Evolutionary conservation across 2,329 filamentous ascomycete genomes (phyloP), one percentile per base, ranked within the genome.

Genomic region (Arthroderma uncinatum): DNA sequence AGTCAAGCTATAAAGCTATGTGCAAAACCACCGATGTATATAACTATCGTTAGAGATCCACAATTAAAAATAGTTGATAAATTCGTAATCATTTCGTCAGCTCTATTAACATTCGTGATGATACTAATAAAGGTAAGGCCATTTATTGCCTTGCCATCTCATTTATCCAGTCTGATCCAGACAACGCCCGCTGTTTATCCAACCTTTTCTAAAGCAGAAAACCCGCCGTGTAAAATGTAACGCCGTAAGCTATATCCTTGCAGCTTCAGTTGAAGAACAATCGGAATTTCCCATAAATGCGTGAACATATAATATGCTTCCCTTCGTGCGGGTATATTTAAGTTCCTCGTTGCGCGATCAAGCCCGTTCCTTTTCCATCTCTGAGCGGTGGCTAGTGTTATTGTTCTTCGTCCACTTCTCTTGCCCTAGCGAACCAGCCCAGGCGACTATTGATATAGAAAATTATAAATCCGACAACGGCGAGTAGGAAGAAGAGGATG

Each of bases 401-500:
- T 50, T 33, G 25, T 16, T 50, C 47, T 50, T 30, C 47, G 4
- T 50, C 47, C 6, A 19, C 47, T 50, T 50, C 47, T 33, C 47
- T 50, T 33, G 47, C 47, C 25, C 47, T 16, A 7, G 47, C 47
- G 12, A 33, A 50, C 47, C 47, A 50, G 25, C 47, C 47, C 25
- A 50, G n/a, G 25, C 47, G 47, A 25, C 28, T 50, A 14, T 70
- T 66, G n/a, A 70, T 58, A 34, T 65, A 65, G 58, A 69, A 71
- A 57, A 71, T 69, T 14, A 62, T 60, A 61, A 69, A 70, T 3
- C 71, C 74, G 40, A 72, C 70, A 25, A 74, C 58, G 19, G 72
- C 73, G 39, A 78, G 71, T 50, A 78, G 59, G 54, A 78, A 59
- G 63, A 78, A 78, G 56, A 78, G 68, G 47, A 75, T 60, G 62